Evolutionary conservation across 768 basidiomycete species (phyloP).

Genomic region (Auricularia cornea): DNA sequence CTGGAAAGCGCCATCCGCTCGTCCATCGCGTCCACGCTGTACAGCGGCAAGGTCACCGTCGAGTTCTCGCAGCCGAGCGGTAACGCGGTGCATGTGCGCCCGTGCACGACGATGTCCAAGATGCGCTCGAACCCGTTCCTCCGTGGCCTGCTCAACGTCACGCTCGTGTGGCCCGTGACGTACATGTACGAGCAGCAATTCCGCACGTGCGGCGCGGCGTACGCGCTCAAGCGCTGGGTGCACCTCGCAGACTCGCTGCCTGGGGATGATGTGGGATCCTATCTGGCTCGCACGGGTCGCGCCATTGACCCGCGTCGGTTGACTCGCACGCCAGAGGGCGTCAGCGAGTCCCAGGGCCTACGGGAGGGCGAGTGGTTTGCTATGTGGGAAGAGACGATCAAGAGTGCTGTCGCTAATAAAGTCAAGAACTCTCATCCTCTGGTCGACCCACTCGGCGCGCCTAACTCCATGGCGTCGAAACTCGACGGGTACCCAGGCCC

Average conservation of each 20-base stretch:
- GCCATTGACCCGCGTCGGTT: conserved; percentile 17
- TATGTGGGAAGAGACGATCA: conserved; percentile 65
- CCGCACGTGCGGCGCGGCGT: conserved; percentile 61
- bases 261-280: conserved; percentile 6
- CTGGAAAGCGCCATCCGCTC: conserved; percentile 31
- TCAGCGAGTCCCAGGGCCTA: conserved; percentile 40
- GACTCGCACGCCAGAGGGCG: conserved; percentile 23
- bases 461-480: neutral
- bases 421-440: neutral
- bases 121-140: conserved; percentile 65
- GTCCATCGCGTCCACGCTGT: conserved; percentile 32
- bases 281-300: neutral
- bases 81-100: conserved; percentile 53
- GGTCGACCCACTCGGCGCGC: neutral
- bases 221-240: conserved; percentile 42
- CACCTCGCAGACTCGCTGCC: conserved; percentile 8
- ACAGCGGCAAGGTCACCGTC: conserved; percentile 36
- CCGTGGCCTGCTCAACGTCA: conserved; percentile 56
- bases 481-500: neutral
- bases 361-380: conserved; percentile 75
- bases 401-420: conserved; percentile 38
- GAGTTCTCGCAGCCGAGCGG: conserved; percentile 36
- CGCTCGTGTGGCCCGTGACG: conserved; percentile 69
- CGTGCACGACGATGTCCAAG: conserved; percentile 57
- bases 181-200: conserved; percentile 53